phyloP scores from a whole-genome alignment of 768 basidiomycete genomes.

The Imleria badia region DNA sequence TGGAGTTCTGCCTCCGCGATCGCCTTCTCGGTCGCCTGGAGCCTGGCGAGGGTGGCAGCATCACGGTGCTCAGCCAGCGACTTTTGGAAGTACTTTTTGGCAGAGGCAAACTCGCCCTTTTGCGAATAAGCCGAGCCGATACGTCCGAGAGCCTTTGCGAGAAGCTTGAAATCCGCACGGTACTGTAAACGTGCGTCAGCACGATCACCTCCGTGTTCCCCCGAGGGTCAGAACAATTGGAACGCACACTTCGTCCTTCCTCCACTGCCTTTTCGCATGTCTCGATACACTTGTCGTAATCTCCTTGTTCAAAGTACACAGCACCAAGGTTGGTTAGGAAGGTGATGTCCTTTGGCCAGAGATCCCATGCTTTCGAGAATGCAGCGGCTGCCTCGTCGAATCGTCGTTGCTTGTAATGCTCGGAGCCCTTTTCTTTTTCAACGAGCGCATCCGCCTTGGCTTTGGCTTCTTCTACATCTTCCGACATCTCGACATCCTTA shows the following conservation, averaged over 20 bases:
- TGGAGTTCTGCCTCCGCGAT: constrained; percentile 76
- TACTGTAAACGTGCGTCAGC: constrained; percentile 43
- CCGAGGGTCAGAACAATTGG: background rate
- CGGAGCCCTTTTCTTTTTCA: constrained; percentile 75
- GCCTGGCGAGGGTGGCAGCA: constrained; percentile 85
- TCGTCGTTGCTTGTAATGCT: constrained; percentile 82
- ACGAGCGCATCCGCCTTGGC: constrained; percentile 77
- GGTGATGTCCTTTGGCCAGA: constrained; percentile 90
- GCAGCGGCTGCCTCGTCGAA: constrained; percentile 74
- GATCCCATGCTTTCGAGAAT: constrained; percentile 89
- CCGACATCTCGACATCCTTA: constrained; percentile 66
- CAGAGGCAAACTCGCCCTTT: constrained; percentile 70
- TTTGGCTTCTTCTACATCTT: constrained; percentile 66
- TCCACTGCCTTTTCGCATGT: constrained; percentile 96
- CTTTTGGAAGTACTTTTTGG: constrained; percentile 92
- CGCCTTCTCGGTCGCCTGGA: constrained; percentile 77
- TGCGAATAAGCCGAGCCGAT: constrained; percentile 82
- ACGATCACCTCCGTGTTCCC: background rate
- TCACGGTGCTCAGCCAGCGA: constrained; percentile 96
- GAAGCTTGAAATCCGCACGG: constrained; percentile 90
- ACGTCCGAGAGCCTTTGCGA: constrained; percentile 93
- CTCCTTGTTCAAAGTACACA: constrained; percentile 90
- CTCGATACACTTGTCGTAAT: constrained; percentile 89
- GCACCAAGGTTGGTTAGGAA: constrained; percentile 91
- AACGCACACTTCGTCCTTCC: constrained; percentile 75